These are phyloP conservation scores for Cytospora leucostoma DNA, from an alignment of 2,329 filamentous ascomycete genomes.

Conservation along the genomic window DNA sequence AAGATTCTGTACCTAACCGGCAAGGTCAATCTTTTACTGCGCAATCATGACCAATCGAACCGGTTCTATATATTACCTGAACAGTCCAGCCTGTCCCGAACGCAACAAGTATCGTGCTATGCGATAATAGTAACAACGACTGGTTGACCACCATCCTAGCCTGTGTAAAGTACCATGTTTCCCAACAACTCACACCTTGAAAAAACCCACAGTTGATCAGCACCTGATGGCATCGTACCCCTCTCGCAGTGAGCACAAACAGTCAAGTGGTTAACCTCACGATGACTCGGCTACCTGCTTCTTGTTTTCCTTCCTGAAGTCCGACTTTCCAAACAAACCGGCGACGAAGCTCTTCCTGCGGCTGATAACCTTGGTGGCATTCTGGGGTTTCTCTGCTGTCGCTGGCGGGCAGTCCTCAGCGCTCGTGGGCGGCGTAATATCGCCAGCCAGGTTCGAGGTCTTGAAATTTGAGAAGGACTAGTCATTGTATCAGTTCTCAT, in stretches of 20 bases:
- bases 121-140: neutral
- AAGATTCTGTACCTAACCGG: neutral
- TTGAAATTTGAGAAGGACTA: slow-evolving; percentile 39
- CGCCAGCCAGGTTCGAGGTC: slow-evolving; percentile 26
- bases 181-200: neutral
- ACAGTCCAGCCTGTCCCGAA: no score
- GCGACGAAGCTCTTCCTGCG: slow-evolving; percentile 51
- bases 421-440: slow-evolving; percentile 29
- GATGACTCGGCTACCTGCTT: slow-evolving; percentile 12
- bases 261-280: neutral
- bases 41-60: neutral
- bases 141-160: neutral
- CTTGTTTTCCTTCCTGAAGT: slow-evolving; percentile 28
- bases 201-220: neutral
- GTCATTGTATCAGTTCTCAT: slow-evolving; percentile 27
- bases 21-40: neutral
- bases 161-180: neutral
- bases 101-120: neutral
- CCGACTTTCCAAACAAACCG: slow-evolving; percentile 43
- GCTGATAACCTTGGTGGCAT: slow-evolving; percentile 35
- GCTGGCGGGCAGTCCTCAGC: slow-evolving; percentile 20
- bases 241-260: neutral
- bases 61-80: neutral
- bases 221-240: neutral
- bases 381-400: slow-evolving; percentile 18